Evolutionary conservation across 2,329 filamentous ascomycete genomes (phyloP), one percentile per base, ranked within the genome.

Genomic region (Beauveria brongniartii): DNA sequence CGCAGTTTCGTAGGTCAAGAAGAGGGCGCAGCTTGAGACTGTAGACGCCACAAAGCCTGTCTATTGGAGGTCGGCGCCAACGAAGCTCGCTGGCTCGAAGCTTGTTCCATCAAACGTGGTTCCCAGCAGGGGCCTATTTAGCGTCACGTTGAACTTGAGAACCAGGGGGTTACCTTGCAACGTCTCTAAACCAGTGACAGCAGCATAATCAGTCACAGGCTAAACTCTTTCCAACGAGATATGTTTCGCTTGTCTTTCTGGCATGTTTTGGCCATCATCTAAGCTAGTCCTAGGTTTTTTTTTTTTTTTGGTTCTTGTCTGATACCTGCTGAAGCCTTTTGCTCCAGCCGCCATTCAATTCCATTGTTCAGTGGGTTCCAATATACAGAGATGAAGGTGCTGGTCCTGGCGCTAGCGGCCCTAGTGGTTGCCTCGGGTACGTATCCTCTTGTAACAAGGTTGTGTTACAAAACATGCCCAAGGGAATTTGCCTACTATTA

Each of bases 371-470:
- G 16, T 51, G 46, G 46, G 46, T 48, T 26, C 24, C 47, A 20
- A 30, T 5, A 34, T n/a, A 43, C 5, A 24, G 22, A 22, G 16
- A 20, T 7, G 28, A 43, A n/a, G 37, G 41, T 3, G 24, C 52
- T n/a, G 37, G 37, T 28, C 22, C 18, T 14, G 24, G 41, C 22
- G 24, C 52, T 24, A 55, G 26, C 28, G 40, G 20, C 54, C 30
- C 43, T 28, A 48, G 43, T 41, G 30, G 55, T 58, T 58, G 55
- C 55, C 55, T 50, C 46, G 55, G 55, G 55, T 58, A 50, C 55
- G 55, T 40, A 28, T 26, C 43, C 54, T 43, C 43, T 14, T 16
- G n/a, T 30, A 37, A 37, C 34, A 37, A 37, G 12, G 10, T 37
- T 37, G 34, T 37, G 14, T 16, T 37, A 37, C 10, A 16, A 37